Base-by-base conservation (phyloP, 441 rosid genomes). In the Gossypium gossypioides region DNA sequence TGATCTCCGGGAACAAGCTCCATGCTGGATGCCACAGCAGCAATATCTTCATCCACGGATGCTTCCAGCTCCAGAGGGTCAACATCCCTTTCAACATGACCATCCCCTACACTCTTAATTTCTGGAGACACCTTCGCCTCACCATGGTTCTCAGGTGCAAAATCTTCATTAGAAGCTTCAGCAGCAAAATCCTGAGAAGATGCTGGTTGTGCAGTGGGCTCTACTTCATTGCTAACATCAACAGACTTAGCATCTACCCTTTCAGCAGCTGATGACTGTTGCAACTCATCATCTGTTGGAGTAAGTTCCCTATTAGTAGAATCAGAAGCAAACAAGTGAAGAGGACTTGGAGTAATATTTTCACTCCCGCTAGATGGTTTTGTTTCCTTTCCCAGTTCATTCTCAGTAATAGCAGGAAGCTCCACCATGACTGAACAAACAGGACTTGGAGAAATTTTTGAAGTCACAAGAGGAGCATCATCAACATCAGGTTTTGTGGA, bases 221-320 rank as follows among this genome's bases (percentile, higher is more conserved):
- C 78, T 46, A 66, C 72, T 65, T 75, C 82, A 63, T 44, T 74
- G 34, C 37, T 6, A 22, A 65, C 37, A 44, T 22, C 18, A 75
- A 54, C 60, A 70, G 68, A 71, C 51, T 73, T 74, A 60, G 32
- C 69, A 29, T 77, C 74, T 3, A 64, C 58, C 57, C 48, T 74
- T 52, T 15, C 78, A 69, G 60, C 70, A 63, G 57, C 74, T 54
- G 1, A 37, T 40, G 77, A 16, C 32, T 24, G 61, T 72, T 64
- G 77, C 72, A 34, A 44, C 65, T 10, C 78, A 58, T 40, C 69
- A 64, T 74, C 77, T 54, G 69, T 52, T 50, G 77, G 62, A 50
- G 50, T 56, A 21, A 67, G 59, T 56, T 70, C 82, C 51, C 21
- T 68, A 50, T 21, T 48, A 48, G 70, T 15, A 46, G 75, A 57